phyloP scores from a whole-genome alignment of 176 grass and related monocot genomes.

The Dendrocalamus sinicus region DNA sequence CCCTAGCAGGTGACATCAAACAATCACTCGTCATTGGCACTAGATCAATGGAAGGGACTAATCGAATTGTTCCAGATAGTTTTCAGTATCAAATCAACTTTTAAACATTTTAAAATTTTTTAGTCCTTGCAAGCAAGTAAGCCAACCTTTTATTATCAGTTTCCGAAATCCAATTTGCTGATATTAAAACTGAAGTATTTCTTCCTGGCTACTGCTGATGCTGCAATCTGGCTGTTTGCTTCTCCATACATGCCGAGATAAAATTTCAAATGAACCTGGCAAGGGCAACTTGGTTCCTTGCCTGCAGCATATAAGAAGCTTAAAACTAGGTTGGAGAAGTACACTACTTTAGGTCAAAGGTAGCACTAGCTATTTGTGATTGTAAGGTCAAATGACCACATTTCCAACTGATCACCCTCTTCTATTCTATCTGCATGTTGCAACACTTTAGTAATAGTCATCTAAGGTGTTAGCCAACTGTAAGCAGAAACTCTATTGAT shows the following conservation, averaged over 20 bases:
- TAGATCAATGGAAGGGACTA: not conserved
- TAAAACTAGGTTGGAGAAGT: not conserved
- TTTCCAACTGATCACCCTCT: not conserved
- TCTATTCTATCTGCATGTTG: not conserved
- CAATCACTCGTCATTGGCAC: not conserved
- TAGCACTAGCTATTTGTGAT: not conserved
- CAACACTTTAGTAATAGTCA: not conserved
- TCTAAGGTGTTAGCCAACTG: not conserved
- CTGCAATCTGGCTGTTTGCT: not conserved
- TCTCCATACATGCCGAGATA: not conserved
- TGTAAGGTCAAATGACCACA: too few relatives aligned
- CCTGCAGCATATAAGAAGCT: slow-evolving; percentile 8
- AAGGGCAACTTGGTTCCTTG: not conserved
- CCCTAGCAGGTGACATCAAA: not conserved
- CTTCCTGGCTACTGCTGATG: not conserved
- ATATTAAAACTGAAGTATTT: not conserved
- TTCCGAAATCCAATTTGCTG: not conserved
- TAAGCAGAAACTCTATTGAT: not conserved
- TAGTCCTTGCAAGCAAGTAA: not conserved
- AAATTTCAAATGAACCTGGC: slow-evolving; percentile 3
- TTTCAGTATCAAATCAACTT: not conserved
- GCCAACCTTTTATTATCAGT: not conserved
- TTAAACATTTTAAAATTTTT: not conserved
- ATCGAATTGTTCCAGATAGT: not conserved
- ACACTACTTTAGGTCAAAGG: not conserved